Evolutionary conservation across 768 basidiomycete species (phyloP), one percentile per base, ranked within the genome.

Genomic region (Crucibulum laeve): DNA sequence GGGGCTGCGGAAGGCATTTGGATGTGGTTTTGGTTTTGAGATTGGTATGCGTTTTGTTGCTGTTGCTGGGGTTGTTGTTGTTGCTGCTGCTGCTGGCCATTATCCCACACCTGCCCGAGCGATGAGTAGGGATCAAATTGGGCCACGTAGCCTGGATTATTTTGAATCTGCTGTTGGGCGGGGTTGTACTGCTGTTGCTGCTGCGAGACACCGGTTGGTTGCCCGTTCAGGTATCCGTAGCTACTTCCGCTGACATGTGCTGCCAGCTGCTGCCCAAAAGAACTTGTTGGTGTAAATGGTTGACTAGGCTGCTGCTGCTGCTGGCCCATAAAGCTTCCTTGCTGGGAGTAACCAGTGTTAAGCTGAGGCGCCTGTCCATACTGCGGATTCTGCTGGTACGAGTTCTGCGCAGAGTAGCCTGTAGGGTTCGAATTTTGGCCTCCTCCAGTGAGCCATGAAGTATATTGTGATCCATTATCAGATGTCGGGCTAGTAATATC

Each of bases 211-310:
- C 35, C 35, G 10, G 51, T 48, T 43, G 56, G 60, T 25, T 60
- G 63, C 7, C 62, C 60, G 18, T 64, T 56, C 25, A 69, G 48
- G 51, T 70, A 70, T 0, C 60, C 56, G 42, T 71, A 72, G 49
- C 67, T 69, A 40, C 58, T 62, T n/a, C 68, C 70, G 36, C 58
- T 67, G 11, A 70, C 53, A 34, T 58, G 56, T 8, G 68, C 60
- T 5, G 59, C 56, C 5, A 76, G 63, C 56, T 79, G 79, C 49
- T 81, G 82, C 7, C 79, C 74, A 51, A 80, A 84, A 5, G 73
- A 60, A 53, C 71, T 74, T 4, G 75, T 62, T 0, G 77, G 76
- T 50, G 15, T 7, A 23, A 35, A 37, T 40, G 11, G 10, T 3
- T n/a, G 14, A 18, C 25, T n/a, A 21, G 49, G 37, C 28, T 59